A percentile compares a stretch with the other conserved stretches of the same genome.
phyloP scores from a whole-genome alignment of 257 asterid species.

The Solanum ossicruentum region DNA sequence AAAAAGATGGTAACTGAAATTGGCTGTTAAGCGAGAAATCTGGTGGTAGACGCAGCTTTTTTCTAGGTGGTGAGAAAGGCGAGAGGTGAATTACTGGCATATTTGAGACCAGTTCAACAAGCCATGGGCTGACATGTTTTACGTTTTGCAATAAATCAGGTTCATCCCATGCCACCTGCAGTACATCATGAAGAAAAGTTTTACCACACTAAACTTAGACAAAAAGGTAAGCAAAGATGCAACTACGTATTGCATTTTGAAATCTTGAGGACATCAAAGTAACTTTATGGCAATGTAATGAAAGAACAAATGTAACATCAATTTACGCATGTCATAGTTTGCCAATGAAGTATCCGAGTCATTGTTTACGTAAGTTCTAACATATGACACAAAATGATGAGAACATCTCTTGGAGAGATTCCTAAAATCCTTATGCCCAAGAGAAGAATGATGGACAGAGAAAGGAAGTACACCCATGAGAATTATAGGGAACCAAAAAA shows the following conservation, averaged over 20 bases:
- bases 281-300: not conserved
- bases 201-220: not conserved
- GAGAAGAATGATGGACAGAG: not conserved
- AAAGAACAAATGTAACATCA: not conserved
- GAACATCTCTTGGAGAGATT: not conserved
- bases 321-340: not conserved
- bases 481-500: not conserved
- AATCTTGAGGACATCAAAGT: not conserved
- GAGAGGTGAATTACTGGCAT: constrained; percentile 64
- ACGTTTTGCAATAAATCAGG: constrained; percentile 77
- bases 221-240: not conserved
- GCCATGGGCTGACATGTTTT: constrained; percentile 94
- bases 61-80: constrained; percentile 68
- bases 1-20: constrained; percentile 63
- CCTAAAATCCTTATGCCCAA: not conserved
- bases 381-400: not conserved
- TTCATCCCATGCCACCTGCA: constrained; percentile 94
- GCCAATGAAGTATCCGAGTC: not conserved
- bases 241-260: not conserved
- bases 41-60: constrained; percentile 50
- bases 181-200: not conserved
- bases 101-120: constrained; percentile 64
- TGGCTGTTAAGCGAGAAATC: constrained; percentile 59
- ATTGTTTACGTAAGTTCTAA: not conserved
- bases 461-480: not conserved